A percentile compares a stretch with the other conserved stretches of the same genome.
Evolutionary conservation across 1,284 basidiomycete genomes (phyloP).

Genomic region (Ustilago curta): DNA sequence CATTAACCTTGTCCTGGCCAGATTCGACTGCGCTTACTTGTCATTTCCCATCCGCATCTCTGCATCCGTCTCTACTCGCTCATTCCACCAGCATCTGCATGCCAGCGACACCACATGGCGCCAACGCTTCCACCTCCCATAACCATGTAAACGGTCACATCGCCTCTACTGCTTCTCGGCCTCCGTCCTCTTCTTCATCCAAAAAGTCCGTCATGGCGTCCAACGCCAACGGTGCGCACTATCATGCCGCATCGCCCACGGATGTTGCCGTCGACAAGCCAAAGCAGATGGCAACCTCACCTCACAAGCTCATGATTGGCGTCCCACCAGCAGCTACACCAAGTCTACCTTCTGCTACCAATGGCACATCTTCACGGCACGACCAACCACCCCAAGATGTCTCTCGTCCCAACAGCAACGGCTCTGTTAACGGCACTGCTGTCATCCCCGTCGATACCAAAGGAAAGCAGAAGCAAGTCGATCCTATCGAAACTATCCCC

Average conservation of each 20-base stretch:
- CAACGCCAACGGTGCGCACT: slow-evolving; percentile 22
- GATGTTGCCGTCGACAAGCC: slow-evolving; percentile 9
- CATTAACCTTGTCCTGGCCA: too few relatives aligned
- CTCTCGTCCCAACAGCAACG: slow-evolving; percentile 7
- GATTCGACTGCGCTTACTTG: background rate
- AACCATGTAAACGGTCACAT: slow-evolving; percentile 34
- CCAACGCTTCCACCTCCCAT: slow-evolving; percentile 10
- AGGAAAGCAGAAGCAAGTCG: slow-evolving; percentile 40
- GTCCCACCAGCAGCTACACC: slow-evolving; percentile 45
- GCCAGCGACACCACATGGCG: slow-evolving; percentile 41
- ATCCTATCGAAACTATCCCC: slow-evolving; percentile 34
- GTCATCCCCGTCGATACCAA: slow-evolving; percentile 8
- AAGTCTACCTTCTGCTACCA: slow-evolving; percentile 6
- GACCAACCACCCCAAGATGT: background rate
- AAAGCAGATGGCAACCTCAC: slow-evolving; percentile 26
- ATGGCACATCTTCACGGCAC: slow-evolving; percentile 4
- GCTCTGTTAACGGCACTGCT: background rate
- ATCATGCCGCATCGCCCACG: slow-evolving; percentile 12
- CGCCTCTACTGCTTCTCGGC: slow-evolving; percentile 5
- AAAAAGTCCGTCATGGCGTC: slow-evolving; percentile 22
- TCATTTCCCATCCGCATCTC: background rate
- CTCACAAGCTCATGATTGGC: slow-evolving; percentile 51
- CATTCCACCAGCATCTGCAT: slow-evolving; percentile 29
- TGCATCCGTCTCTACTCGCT: background rate
- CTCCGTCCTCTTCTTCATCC: background rate